phyloP scores from a whole-genome alignment of 2,329 filamentous ascomycete species.

The Monosporascus sp. region DNA sequence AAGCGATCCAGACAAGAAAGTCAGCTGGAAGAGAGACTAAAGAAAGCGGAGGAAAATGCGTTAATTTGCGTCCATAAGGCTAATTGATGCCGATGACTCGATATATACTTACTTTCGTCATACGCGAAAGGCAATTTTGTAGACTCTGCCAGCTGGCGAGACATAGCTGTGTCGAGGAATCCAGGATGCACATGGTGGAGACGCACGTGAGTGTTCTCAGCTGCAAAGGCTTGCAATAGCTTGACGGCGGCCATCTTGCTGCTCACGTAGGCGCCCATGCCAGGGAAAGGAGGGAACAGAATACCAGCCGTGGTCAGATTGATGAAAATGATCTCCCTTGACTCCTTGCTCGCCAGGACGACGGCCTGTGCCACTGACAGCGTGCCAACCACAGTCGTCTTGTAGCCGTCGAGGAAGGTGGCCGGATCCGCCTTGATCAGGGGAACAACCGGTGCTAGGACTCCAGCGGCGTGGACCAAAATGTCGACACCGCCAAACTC shows the following conservation, averaged over 20 bases:
- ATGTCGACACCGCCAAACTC: slow-evolving; percentile 30
- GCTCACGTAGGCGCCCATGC: slow-evolving; percentile 32
- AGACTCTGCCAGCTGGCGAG: slow-evolving; percentile 3
- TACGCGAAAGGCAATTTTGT: slow-evolving; percentile 7
- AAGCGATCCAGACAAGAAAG: slow-evolving; percentile 8
- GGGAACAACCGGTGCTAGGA: slow-evolving; percentile 10
- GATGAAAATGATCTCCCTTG: slow-evolving; percentile 12
- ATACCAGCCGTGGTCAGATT: slow-evolving; percentile 21
- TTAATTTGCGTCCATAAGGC: background rate
- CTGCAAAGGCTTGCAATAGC: slow-evolving; percentile 34
- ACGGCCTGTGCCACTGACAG: slow-evolving; percentile 26
- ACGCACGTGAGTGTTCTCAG: slow-evolving; percentile 33
- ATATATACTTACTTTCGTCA: slow-evolving; percentile 11
- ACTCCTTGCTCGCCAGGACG: slow-evolving; percentile 8
- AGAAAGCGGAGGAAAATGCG: background rate
- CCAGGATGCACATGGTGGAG: slow-evolving; percentile 40
- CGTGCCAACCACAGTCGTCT: slow-evolving; percentile 25
- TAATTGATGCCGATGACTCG: background rate
- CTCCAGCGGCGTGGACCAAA: slow-evolving; percentile 29
- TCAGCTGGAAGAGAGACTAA: slow-evolving; percentile 5
- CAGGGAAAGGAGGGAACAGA: slow-evolving; percentile 18
- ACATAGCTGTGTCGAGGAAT: slow-evolving; percentile 20
- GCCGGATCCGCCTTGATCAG: slow-evolving; percentile 15
- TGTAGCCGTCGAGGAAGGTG: slow-evolving; percentile 28
- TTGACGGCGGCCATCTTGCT: slow-evolving; percentile 37